Evolutionary conservation across 2,329 filamentous ascomycete genomes (phyloP), one percentile per base, ranked within the genome.

Genomic region (Pseudofabraea citricarpa): DNA sequence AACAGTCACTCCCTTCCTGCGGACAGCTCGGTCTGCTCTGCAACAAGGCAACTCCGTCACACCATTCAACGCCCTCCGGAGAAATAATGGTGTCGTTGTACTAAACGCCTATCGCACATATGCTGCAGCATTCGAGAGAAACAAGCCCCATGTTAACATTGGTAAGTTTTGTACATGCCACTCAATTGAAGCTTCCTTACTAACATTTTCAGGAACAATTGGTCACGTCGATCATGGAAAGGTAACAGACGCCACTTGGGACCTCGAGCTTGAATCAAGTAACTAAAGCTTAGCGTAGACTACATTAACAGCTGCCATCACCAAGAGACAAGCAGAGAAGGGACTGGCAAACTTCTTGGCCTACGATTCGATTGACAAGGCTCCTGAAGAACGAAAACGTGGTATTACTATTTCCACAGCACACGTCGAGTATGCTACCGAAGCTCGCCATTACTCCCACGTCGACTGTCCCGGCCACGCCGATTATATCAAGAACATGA

Each of bases 401-500:
- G 93, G 93, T 84, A 98, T 98, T 73, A 98, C 93, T 67, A 98
- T 98, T 67, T 90, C 93, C 47, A 94, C 93, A 44, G 89, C 93
- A 56, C 93, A 98, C 74, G 95, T 98, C 73, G 93, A 98, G 76
- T 98, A 97, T 77, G 74, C 88, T 59, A 98, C 93, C 67, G 88
- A 95, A 0, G 77, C 76, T 65, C 85, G 93, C 64, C 93, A 98
- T 77, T 98, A 98, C 74, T 93, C 93, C 62, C 93, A 98, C 81
- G 93, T 98, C 75, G 93, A 98, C 81, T 98, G 93, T 73, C 93
- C 93, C 47, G 93, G 93, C 72, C 93, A 98, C 85, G 93, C 93
- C 72, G 93, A 98, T 89, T 98, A 98, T 79, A 97, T 98, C 77
- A 98, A 98, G 83, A 98, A 98, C 85, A 98, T 98, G 93, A 98